Evolutionary conservation across 306 rosid species (phyloP), one percentile per base, ranked within the genome.

Genomic region (Mimosa bimucronata): DNA sequence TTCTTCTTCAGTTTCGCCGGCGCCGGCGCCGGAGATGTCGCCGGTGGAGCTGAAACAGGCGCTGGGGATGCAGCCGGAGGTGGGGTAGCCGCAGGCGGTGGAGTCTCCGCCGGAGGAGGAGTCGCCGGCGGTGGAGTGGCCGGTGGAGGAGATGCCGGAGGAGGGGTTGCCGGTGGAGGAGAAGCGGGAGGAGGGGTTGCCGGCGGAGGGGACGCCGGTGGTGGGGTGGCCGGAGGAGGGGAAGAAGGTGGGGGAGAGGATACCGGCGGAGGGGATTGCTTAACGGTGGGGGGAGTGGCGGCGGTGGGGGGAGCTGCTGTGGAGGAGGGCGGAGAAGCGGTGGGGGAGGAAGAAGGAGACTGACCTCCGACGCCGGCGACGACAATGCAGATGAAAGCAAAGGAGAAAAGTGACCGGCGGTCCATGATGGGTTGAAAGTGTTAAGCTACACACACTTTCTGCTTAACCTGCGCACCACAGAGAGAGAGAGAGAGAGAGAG

Each of bases 341-440:
- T 31, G 11, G 85, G 83, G 5, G 79, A 77, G 9, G 97, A 77
- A 1, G 98, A 94, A 1, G 98, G 97, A 53, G 89, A 40, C 76
- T 94, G 98, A 19, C 82, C 98, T 2, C 86, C 84, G 62, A 87
- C 98, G 6, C 75, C 61, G 69, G 91, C 87, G 7, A 83, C 40
- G 5, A 73, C 86, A 82, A 85, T 79, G 86, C 85, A 92, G 72
- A 94, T 80, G 19, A 94, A 85, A 53, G 61, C 88, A 15, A 86
- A 5, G 6, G 76, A 82, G 45, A 88, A 11, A n/a, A 85, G 10
- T 1, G 70, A 73, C n/a, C 37, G 75, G 28, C 58, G 79, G 55
- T 71, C 80, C 92, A 85, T 86, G 66, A 53, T 85, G 44, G 5
- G 57, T 48, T 34, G 5, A 34, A 80, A 40, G 21, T 38, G 57